Conservation (phyloP, 257 asterid genomes). For the Paulownia fortunei region DNA sequence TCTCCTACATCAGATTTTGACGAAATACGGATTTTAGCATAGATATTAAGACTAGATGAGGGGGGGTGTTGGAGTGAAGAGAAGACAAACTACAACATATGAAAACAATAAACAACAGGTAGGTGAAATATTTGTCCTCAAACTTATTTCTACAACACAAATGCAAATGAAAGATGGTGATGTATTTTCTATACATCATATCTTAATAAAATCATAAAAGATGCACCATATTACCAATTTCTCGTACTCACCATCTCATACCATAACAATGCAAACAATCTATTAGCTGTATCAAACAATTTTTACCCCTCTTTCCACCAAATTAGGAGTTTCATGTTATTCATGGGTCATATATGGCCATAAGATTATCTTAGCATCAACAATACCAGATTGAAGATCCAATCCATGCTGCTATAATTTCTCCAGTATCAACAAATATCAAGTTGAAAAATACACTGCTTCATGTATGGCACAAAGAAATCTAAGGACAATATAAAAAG, state of each 20-base stretch:
- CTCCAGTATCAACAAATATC: not conserved
- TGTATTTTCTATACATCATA: not conserved
- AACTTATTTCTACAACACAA: not conserved
- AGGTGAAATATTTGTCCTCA: not conserved
- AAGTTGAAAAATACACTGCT: not conserved
- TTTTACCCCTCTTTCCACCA: not conserved
- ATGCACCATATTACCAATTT: not conserved
- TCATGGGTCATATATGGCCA: not conserved
- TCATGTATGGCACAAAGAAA: not conserved
- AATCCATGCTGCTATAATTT: not conserved
- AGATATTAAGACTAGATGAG: not conserved
- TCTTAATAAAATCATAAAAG: not conserved
- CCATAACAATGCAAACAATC: not conserved
- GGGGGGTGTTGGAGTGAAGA: no score
- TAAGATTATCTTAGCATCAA: constrained; percentile 4
- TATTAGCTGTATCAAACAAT: not conserved
- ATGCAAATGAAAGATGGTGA: not conserved
- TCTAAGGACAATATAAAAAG: not conserved
- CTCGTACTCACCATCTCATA: not conserved
- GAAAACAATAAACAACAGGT: not conserved
- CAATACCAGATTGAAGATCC: not conserved
- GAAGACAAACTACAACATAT: no score
- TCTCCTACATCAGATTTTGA: not conserved
- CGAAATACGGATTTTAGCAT: not conserved
- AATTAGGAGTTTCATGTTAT: not conserved